Base-by-base conservation (phyloP, 108 stramenopile species). In the Mayamaea pseudoterrestris region DNA sequence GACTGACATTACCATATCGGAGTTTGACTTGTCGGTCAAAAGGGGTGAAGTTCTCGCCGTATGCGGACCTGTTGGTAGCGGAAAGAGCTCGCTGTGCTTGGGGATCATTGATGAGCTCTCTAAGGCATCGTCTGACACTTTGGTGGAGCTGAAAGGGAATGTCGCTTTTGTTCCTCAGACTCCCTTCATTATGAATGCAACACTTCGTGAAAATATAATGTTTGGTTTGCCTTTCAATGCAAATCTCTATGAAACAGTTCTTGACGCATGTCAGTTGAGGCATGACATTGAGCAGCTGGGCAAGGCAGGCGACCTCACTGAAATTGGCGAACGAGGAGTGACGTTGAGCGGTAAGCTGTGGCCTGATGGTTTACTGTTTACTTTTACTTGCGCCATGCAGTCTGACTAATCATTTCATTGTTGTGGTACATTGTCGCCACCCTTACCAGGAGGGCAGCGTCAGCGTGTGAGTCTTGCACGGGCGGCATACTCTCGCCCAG, bases 321-420 rank as follows among this genome's bases (percentile, higher is more conserved):
- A 95, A 59, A 92, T 98, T 48, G 96, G 57, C 25, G 94, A 95
- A 73, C 59, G 90, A 12, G 96, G 96, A 2, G 85, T 94, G 6
- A 95, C 89, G 0, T 53, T 98, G 20, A 68, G 64, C 41, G 96
- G 96, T 1, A n/a, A n/a, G n/a, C n/a, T n/a, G n/a, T n/a, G n/a
- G n/a, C n/a, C n/a, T n/a, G n/a, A n/a, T n/a, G n/a, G n/a, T n/a
- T n/a, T n/a, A n/a, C n/a, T n/a, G n/a, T n/a, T n/a, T n/a, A n/a
- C n/a, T n/a, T n/a, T n/a, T n/a, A n/a, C n/a, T n/a, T n/a, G n/a
- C n/a, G n/a, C n/a, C n/a, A n/a, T n/a, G n/a, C n/a, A n/a, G n/a
- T n/a, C n/a, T n/a, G n/a, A n/a, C n/a, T n/a, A n/a, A n/a, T n/a
- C n/a, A n/a, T n/a, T n/a, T n/a, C n/a, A n/a, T n/a, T n/a, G n/a